Evolutionary conservation across 768 basidiomycete genomes (phyloP).

Genomic region (Symmetrospora coprosmae): DNA sequence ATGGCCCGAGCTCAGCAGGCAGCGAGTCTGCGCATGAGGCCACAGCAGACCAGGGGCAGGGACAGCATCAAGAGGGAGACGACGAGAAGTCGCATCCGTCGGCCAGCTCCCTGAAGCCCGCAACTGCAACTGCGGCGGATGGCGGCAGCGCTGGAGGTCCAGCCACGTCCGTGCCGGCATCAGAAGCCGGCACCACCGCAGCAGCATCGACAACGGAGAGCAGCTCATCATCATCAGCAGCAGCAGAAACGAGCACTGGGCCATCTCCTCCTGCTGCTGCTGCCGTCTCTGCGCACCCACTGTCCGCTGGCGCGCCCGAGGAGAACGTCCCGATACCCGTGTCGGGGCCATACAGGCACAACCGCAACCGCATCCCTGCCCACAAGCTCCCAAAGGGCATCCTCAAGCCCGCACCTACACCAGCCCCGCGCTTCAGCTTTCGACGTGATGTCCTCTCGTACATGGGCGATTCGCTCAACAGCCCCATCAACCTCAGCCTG

Average conservation of each 20-base stretch:
- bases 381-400: constrained; percentile 24
- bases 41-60: too few relatives aligned
- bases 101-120: too few relatives aligned
- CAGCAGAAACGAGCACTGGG: not conserved
- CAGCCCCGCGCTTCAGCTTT: constrained; percentile 27
- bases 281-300: too few relatives aligned
- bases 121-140: too few relatives aligned
- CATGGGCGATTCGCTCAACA: constrained; percentile 9
- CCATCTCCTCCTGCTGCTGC: too few relatives aligned
- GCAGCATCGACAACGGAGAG: not conserved
- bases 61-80: too few relatives aligned
- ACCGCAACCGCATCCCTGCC: not conserved
- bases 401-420: constrained; percentile 26
- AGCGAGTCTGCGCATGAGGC: too few relatives aligned
- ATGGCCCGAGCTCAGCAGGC: too few relatives aligned
- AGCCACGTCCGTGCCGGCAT: not conserved
- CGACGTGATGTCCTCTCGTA: constrained; percentile 29
- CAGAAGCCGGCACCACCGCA: not conserved
- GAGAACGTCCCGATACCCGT: not conserved
- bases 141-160: too few relatives aligned
- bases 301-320: not conserved
- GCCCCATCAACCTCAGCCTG: not conserved
- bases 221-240: not conserved
- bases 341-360: not conserved
- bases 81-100: too few relatives aligned